These are phyloP conservation scores for Epicoccum nigrum DNA, from an alignment of 2,329 filamentous ascomycete genomes.

Conservation along the genomic window DNA sequence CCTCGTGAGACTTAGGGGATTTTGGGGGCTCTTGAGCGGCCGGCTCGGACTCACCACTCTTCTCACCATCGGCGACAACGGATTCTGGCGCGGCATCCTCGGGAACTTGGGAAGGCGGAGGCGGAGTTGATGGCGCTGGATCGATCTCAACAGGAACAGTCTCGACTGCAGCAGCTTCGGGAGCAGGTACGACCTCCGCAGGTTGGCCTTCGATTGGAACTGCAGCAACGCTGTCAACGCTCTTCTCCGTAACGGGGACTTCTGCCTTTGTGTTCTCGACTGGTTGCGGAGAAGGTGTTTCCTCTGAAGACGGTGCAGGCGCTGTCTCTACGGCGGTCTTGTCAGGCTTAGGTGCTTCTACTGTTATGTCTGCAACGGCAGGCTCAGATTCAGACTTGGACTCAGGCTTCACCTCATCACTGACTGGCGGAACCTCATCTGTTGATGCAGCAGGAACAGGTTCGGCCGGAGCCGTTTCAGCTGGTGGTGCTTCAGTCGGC, in stretches of 20 bases:
- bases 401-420: slow-evolving; percentile 18
- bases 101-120: slow-evolving; percentile 18
- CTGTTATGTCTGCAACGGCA: slow-evolving; percentile 31
- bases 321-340: slow-evolving; percentile 3
- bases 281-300: slow-evolving; percentile 1
- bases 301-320: slow-evolving; percentile 17
- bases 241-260: slow-evolving; percentile 1
- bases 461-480: slow-evolving; percentile 8
- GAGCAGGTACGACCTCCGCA: neutral
- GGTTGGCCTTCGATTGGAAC: slow-evolving; percentile 1
- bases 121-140: slow-evolving; percentile 15
- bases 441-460: slow-evolving; percentile 9
- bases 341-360: slow-evolving; percentile 29
- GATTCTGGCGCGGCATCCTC: slow-evolving; percentile 16
- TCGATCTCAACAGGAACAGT: slow-evolving; percentile 8
- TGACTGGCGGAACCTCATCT: slow-evolving; percentile 10
- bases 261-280: slow-evolving; percentile 11
- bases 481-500: neutral
- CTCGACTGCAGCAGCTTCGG: neutral
- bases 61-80: slow-evolving; percentile 31
- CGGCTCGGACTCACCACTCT: slow-evolving; percentile 48
- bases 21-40: slow-evolving; percentile 41
- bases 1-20: slow-evolving; percentile 32
- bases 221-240: slow-evolving; percentile 1
- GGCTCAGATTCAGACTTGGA: slow-evolving; percentile 19